These are phyloP conservation scores for Tuber umbilicatum DNA, from an alignment of 495 filamentous ascomycete genomes.

Conservation along the genomic window DNA sequence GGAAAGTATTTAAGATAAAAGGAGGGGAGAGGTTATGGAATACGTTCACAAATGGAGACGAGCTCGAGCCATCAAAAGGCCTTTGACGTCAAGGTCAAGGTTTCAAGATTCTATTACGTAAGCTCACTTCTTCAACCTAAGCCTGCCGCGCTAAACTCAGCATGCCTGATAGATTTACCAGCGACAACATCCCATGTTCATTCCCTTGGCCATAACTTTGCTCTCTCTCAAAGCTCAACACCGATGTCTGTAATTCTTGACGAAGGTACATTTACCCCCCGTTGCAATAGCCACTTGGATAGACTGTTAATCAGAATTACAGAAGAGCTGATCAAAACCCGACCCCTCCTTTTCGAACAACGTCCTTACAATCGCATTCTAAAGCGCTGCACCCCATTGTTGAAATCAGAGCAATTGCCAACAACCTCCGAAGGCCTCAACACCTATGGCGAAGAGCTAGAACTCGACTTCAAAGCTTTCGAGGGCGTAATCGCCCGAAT, in stretches of 20 bases:
- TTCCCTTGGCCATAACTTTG: neutral
- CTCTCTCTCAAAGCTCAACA: neutral
- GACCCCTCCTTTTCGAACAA: conserved; percentile 85
- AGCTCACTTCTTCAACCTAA: neutral
- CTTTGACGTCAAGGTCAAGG: neutral
- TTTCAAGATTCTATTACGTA: neutral
- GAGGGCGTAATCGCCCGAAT: conserved; percentile 80
- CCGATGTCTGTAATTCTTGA: conserved; percentile 18
- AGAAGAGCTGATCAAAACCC: conserved; percentile 84
- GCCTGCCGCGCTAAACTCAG: neutral
- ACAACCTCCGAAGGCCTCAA: conserved; percentile 56
- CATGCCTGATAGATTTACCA: neutral
- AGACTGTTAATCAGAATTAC: conserved; percentile 9
- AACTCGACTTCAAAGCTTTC: conserved; percentile 84
- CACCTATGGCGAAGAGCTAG: conserved; percentile 62
- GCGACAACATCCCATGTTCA: neutral
- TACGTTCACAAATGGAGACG: neutral
- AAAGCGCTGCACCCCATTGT: conserved; percentile 63
- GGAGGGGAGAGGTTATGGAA: neutral
- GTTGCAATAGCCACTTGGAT: conserved; percentile 17
- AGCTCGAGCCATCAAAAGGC: neutral
- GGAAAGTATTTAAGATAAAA: neutral
- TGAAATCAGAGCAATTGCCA: conserved; percentile 47
- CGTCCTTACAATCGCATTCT: conserved; percentile 86
- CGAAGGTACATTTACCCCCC: conserved; percentile 6